Base-by-base conservation (phyloP, 192 early-diverging fungal genomes). In the Backusella sp. region DNA sequence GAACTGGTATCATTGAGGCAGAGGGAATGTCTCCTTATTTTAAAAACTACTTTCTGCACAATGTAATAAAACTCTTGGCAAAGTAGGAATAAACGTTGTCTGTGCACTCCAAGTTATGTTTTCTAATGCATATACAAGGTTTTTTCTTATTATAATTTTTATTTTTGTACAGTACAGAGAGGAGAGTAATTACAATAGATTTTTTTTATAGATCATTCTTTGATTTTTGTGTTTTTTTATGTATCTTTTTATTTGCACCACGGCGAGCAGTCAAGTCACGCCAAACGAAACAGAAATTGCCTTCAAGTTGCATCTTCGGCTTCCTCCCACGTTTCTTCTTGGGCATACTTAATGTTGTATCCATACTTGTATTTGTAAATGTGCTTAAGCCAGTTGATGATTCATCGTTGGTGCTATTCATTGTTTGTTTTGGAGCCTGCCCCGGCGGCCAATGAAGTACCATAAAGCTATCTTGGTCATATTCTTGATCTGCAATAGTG, bases 271-370 rank as follows among this genome's bases (percentile, higher is more conserved):
- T 81, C 1, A 81, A 53, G 35, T 82, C 81, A 26, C 77, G 73
- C 81, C 81, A 82, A 19, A 82, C 81, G 74, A 82, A 82, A 41
- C 81, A 82, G 19, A 77, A 77, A 39, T 82, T 82, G 44, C 81
- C 81, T 35, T 70, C 74, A 26, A 82, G 56, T 62, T 78, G 81
- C 36, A 70, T 82, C 36, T 82, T 82, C 23, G 81, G 81, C 41
- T 82, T 82, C n/a, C 81, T 46, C 4, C 81, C 81, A 28, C 81
- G 74, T 56, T 82, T 82, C 52, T 82, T 82, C 35, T 76, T 78
- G 3, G 81, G 81, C 70, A 79, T 82, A 21, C 77, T 70, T 21
- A 82, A 35, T 8, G 73, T 74, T 4, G 72, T 72, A 42, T 82
- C 77, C 76, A 78, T 78, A 2, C 39, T 70, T 8, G 77, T 74